Base-by-base conservation (phyloP, 1,284 basidiomycete species). In the Leccinum huronense region DNA sequence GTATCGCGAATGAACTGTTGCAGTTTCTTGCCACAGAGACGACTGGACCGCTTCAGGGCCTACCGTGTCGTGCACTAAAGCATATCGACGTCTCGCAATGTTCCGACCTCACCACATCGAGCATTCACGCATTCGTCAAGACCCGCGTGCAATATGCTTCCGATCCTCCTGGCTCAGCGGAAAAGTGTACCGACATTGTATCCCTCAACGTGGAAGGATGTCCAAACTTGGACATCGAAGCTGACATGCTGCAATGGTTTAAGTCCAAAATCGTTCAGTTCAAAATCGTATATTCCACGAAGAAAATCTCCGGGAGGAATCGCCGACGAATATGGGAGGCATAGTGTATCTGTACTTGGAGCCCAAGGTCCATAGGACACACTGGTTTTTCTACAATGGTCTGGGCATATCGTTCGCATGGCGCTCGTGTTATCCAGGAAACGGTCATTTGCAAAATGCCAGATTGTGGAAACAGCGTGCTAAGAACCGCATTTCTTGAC, bases 231-330 rank as follows among this genome's bases (percentile, higher is more conserved):
- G 11, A 75, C 4, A 77, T 91, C 19, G 86, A 88, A 59, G 74
- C 78, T 0, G 79, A 81, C 8, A 78, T 83, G 71, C 67, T 89
- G 16, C 82, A 83, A 2, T 90, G 87, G 87, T 79, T 91, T 59
- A 81, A 84, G 62, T 73, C 77, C 33, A 80, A 80, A 36, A 81
- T 91, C 0, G 71, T 74, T 3, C 68, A 56, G n/a, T 80, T 91
- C 48, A 88, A 84, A 66, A 90, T 86, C 69, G 71, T 84, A 23
- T 89, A 86, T 68, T 75, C 80, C 71, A 77, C 80, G 61, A 86
- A 79, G 77, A 83, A 83, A 67, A 76, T 79, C 27, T 76, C 79
- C 2, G 48, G 0, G 55, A 70, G 63, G 27, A 71, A 64, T 31
- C 77, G 80, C 73, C 80, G 65, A 55, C 57, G 60, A 16, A 23